Conservation (phyloP, 345 rosid species). For the Hirschfeldia incana region DNA sequence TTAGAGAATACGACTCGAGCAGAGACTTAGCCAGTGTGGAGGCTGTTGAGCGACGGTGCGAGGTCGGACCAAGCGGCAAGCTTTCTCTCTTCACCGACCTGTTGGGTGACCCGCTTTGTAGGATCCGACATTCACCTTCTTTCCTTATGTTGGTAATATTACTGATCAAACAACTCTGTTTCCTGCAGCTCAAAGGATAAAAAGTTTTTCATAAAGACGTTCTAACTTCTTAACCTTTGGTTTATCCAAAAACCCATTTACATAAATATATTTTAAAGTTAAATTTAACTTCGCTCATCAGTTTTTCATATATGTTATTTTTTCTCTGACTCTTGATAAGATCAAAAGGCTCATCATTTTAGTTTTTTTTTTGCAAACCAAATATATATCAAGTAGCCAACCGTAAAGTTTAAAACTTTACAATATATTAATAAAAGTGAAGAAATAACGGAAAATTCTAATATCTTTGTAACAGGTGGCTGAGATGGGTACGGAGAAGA, state of each 20-base stretch:
- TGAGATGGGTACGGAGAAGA: conserved; percentile 58
- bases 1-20: conserved; percentile 68
- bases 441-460: background rate
- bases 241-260: conserved; percentile 4
- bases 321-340: conserved; percentile 27
- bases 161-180: background rate
- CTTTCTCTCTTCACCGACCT: conserved; percentile 92
- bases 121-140: conserved; percentile 98
- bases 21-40: conserved; percentile 65
- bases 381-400: conserved; percentile 1
- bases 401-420: conserved; percentile 21
- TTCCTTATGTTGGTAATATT: conserved; percentile 88
- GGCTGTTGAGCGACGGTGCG: conserved; percentile 81
- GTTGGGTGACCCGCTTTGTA: conserved; percentile 95
- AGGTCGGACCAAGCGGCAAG: conserved; percentile 65
- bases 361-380: background rate
- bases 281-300: background rate
- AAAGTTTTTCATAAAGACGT: background rate
- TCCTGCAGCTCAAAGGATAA: background rate
- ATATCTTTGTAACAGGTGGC: conserved; percentile 66
- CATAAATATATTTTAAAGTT: background rate
- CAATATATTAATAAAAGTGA: background rate
- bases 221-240: conserved; percentile 5
- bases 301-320: background rate
- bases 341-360: conserved; percentile 26